Evolutionary conservation across 2,329 filamentous ascomycete genomes (phyloP).

Genomic region (Sporothrix pseudoabietina): DNA sequence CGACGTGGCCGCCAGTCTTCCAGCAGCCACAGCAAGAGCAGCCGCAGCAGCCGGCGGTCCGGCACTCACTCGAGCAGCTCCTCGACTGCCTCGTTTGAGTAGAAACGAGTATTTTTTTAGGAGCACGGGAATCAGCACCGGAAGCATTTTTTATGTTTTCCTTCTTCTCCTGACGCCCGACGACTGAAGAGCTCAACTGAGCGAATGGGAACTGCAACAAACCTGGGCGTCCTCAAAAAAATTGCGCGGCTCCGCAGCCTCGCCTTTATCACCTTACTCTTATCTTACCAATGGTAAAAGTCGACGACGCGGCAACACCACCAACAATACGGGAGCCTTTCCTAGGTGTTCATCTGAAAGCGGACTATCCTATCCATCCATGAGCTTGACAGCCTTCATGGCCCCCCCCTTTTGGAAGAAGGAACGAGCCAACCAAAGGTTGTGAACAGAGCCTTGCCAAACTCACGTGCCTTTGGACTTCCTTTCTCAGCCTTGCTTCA

Average conservation of each 20-base stretch:
- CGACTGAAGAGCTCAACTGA: not conserved
- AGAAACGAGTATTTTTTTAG: slow-evolving; percentile 26
- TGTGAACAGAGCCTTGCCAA: slow-evolving; percentile 5
- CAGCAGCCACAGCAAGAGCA: slow-evolving; percentile 47
- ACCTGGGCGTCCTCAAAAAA: no score
- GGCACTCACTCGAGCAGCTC: slow-evolving; percentile 64
- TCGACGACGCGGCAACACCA: not conserved
- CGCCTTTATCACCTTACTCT: no score
- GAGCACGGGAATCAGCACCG: not conserved
- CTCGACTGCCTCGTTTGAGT: slow-evolving; percentile 63
- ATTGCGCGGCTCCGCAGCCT: not conserved
- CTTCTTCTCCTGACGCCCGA: not conserved
- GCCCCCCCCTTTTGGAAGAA: not conserved
- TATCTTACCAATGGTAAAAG: not conserved
- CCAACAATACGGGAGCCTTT: not conserved
- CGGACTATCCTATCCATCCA: not conserved
- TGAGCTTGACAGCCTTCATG: not conserved
- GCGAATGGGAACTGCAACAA: not conserved
- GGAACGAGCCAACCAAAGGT: not conserved
- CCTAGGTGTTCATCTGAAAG: not conserved
- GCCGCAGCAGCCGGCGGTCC: slow-evolving; percentile 53
- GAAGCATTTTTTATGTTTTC: not conserved
- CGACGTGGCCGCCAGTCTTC: slow-evolving; percentile 53
- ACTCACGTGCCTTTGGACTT: not conserved
- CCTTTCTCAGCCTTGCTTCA: not conserved